Percentiles rank a stretch among this genome's conserved stretches.
phyloP scores from a whole-genome alignment of 2,329 filamentous ascomycete species.

The Sphaerulina populicola region DNA sequence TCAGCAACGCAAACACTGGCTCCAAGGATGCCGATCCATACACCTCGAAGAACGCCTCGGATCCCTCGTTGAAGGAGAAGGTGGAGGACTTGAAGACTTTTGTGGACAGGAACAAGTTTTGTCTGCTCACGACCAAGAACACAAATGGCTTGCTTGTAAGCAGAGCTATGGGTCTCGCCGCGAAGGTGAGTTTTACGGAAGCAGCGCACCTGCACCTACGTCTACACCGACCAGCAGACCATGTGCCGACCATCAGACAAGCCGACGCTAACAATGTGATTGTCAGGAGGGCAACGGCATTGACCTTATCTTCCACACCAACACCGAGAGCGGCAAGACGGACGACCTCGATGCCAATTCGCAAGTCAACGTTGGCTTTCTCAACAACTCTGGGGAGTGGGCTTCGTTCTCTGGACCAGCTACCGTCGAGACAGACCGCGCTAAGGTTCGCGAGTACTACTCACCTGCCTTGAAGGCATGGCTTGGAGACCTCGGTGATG shows the following conservation, averaged over 20 bases:
- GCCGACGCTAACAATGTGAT: conserved; percentile 9
- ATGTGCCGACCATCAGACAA: no score
- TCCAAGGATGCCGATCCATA: conserved; percentile 67
- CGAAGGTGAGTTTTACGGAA: conserved; percentile 47
- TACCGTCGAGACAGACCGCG: conserved; percentile 59
- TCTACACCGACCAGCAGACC: no score
- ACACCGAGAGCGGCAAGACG: conserved; percentile 82
- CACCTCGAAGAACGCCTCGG: conserved; percentile 66
- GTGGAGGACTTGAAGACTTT: conserved; percentile 65
- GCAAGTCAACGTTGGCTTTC: conserved; percentile 73
- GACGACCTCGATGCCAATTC: conserved; percentile 65
- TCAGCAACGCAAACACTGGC: conserved; percentile 54
- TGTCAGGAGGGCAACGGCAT: conserved; percentile 64
- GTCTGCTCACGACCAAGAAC: conserved; percentile 77
- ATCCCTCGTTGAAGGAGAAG: conserved; percentile 64
- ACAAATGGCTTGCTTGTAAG: conserved; percentile 60
- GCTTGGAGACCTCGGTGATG: conserved; percentile 78
- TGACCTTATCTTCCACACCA: conserved; percentile 84
- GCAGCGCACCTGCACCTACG: no score
- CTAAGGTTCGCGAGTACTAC: conserved; percentile 66
- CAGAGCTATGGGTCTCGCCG: conserved; percentile 79
- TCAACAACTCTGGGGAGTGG: conserved; percentile 66
- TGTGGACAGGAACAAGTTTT: conserved; percentile 66
- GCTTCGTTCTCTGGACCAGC: conserved; percentile 73
- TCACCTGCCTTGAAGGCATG: conserved; percentile 66